Evolutionary conservation across 495 filamentous ascomycete species (phyloP), one percentile per base, ranked within the genome.

Genomic region (Lasiosphaeris hirsuta): DNA sequence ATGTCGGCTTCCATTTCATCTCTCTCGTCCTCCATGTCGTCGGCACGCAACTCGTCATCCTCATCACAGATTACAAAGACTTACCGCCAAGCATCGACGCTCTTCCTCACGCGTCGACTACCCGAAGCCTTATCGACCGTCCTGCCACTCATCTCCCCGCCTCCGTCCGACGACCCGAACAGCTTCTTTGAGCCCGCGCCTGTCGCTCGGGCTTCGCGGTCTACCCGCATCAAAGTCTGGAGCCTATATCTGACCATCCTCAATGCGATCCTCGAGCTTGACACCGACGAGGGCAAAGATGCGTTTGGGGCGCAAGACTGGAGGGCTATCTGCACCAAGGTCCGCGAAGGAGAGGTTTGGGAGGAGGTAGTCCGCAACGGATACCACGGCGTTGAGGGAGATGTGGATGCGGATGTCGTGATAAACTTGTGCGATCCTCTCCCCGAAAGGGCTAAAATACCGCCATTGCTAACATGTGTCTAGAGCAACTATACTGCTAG

Each of bases 341-440:
- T 91, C 1, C 82, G 91, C 51, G 87, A 92, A 58, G 94, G 95
- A 13, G 84, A 83, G 13, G 81, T 97, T 7, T 98, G 94, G 94
- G 90, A 97, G 60, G 90, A 92, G 48, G 90, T 96, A 1, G 89
- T 95, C 39, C 78, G 84, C 57, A 83, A 86, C 61, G 92, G 92
- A 0, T 97, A 97, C 69, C 84, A 85, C 62, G 90, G 91, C 48
- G 78, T 82, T 9, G 93, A 97, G 69, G 92, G 90, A 7, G 88
- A 88, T 57, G 90, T 98, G 4, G 95, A 98, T 72, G 84, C 90
- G 23, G 94, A 98, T 61, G 95, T 98, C 6, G 89, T 97, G 56
- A 89, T 92, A 57, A 96, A 94, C 63, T 69, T 97, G 89, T 95
- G 70, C 67, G 86, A 77, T 11, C n/a, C 46, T 13, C 14, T 30